These are phyloP conservation scores for Cladophialophora immunda DNA, from an alignment of 2,329 filamentous ascomycete genomes.

Conservation along the genomic window DNA sequence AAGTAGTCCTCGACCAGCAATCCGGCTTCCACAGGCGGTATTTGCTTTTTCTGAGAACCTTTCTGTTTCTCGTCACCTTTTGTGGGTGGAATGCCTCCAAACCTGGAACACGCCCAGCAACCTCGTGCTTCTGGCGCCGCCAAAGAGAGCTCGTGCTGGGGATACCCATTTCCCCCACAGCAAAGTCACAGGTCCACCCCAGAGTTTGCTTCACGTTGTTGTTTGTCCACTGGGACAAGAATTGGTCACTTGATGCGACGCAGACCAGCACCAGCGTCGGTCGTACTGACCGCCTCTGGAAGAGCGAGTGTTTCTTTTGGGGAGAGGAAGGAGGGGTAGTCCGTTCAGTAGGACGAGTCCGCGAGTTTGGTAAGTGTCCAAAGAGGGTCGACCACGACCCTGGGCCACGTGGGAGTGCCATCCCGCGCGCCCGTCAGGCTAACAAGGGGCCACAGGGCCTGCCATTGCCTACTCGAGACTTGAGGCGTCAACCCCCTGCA, in stretches of 20 bases:
- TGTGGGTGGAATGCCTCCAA: neutral
- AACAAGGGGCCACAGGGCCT: neutral
- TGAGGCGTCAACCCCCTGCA: constrained; percentile 7
- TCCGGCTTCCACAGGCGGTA: neutral
- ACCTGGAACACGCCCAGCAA: neutral
- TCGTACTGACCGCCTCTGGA: neutral
- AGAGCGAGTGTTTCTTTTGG: neutral
- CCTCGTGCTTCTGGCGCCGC: neutral
- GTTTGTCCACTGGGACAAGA: neutral
- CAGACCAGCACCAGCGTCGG: neutral
- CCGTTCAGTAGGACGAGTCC: neutral
- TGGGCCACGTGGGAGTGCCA: constrained; percentile 3
- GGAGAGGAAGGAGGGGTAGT: neutral
- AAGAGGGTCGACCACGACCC: neutral
- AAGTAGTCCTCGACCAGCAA: neutral
- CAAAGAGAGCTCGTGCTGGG: neutral
- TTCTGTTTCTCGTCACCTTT: neutral
- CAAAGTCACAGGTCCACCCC: neutral
- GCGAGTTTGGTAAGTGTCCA: neutral
- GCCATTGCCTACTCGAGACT: neutral
- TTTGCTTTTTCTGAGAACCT: neutral
- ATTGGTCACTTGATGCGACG: neutral
- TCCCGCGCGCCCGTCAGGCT: constrained; percentile 3
- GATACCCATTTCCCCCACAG: neutral
- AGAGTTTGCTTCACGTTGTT: neutral